Conservation (phyloP, 805 yeast genomes). For the Jamesozyma piceae region DNA sequence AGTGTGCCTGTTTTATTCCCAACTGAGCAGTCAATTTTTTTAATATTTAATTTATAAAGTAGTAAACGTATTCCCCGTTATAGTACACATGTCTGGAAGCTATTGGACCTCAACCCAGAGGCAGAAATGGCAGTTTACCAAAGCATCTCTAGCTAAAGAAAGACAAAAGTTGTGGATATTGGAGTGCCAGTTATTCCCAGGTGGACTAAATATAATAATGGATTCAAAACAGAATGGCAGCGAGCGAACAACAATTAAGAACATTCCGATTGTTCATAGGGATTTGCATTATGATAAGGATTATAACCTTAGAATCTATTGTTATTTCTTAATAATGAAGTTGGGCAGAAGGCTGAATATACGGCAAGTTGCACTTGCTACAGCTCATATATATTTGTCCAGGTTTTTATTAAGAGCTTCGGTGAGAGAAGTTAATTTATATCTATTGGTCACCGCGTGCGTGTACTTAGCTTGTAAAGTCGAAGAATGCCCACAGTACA, state of each 20-base stretch:
- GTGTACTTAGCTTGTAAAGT: slow-evolving; percentile 86
- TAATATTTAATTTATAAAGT: too few relatives aligned
- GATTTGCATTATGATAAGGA: slow-evolving; percentile 38
- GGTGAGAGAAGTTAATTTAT: slow-evolving; percentile 72
- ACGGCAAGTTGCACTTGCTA: slow-evolving; percentile 76
- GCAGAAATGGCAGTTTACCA: slow-evolving; percentile 67
- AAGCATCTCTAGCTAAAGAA: slow-evolving; percentile 43
- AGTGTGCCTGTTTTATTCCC: too few relatives aligned
- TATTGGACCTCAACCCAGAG: slow-evolving; percentile 85
- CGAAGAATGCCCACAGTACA: slow-evolving; percentile 93
- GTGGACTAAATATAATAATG: slow-evolving; percentile 29
- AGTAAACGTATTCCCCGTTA: too few relatives aligned
- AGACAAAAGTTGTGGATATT: slow-evolving; percentile 35
- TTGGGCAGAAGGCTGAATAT: slow-evolving; percentile 70
- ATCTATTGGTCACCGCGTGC: slow-evolving; percentile 72
- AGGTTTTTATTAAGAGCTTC: slow-evolving; percentile 67
- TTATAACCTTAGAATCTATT: slow-evolving; percentile 60
- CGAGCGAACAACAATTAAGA: slow-evolving; percentile 29
- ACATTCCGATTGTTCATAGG: slow-evolving; percentile 34
- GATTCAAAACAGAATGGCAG: slow-evolving; percentile 17
- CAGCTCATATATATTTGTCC: slow-evolving; percentile 80
- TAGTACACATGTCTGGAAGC: slow-evolving; percentile 64
- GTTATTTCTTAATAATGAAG: slow-evolving; percentile 66
- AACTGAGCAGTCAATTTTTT: too few relatives aligned
- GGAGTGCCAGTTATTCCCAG: slow-evolving; percentile 30